Evolutionary conservation across 2,329 filamentous ascomycete species (phyloP).

Genomic region (Neobulgaria alba): DNA sequence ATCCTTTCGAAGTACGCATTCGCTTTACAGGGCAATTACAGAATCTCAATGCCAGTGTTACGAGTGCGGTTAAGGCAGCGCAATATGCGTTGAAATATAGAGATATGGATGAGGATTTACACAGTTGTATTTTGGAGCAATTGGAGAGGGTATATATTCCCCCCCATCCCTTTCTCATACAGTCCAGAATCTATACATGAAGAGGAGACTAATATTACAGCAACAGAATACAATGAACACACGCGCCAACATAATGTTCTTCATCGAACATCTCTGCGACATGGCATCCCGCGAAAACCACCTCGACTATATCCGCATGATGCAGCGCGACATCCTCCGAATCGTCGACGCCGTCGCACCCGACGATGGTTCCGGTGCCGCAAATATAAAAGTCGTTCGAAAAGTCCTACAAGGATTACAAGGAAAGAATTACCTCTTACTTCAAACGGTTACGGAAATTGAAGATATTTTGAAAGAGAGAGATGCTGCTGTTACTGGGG

Average conservation of each 20-base stretch:
- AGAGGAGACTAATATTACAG: conserved; percentile 32
- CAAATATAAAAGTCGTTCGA: conserved; percentile 87
- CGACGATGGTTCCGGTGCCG: conserved; percentile 75
- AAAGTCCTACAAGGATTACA: conserved; percentile 66
- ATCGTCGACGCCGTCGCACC: conserved; percentile 91
- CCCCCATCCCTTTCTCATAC: neutral
- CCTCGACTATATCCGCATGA: conserved; percentile 81
- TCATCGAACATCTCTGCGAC: conserved; percentile 91
- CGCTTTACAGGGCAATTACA: conserved; percentile 88
- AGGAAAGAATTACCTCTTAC: conserved; percentile 62
- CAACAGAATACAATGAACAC: conserved; percentile 79
- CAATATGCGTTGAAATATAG: conserved; percentile 90
- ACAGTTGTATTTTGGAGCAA: conserved; percentile 95
- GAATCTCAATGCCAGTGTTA: conserved; percentile 82
- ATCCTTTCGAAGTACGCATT: conserved; percentile 97
- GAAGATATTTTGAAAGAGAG: conserved; percentile 76
- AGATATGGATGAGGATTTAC: conserved; percentile 93
- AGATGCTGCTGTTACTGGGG: conserved; percentile 21
- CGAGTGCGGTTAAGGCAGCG: conserved; percentile 83
- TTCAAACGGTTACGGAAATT: conserved; percentile 68
- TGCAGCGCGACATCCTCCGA: conserved; percentile 83
- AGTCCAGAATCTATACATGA: neutral
- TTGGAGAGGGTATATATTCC: conserved; percentile 62
- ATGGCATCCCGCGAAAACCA: conserved; percentile 52
- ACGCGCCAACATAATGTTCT: conserved; percentile 98